phyloP scores from a whole-genome alignment of 495 filamentous ascomycete species.

The Acidiella bohemica region DNA sequence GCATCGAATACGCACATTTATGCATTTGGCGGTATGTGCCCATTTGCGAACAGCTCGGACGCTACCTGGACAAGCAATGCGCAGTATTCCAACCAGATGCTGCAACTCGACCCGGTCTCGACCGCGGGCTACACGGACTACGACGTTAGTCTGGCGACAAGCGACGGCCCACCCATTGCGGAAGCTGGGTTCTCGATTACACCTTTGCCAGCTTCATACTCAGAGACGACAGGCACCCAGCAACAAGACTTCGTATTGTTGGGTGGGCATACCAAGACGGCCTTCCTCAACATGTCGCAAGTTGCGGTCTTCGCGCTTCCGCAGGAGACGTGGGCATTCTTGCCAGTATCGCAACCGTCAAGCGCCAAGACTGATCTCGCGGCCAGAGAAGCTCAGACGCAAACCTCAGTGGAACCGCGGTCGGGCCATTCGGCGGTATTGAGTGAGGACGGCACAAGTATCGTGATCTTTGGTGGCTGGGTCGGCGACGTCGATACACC shows the following conservation, averaged over 20 bases:
- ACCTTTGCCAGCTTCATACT: conserved; percentile 49
- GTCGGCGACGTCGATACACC: conserved; percentile 62
- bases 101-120: conserved; percentile 37
- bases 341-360: conserved; percentile 42
- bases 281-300: conserved; percentile 88
- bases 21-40: conserved; percentile 84
- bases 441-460: conserved; percentile 55
- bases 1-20: conserved; percentile 43
- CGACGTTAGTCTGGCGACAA: conserved; percentile 30
- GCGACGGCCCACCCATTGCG: conserved; percentile 50
- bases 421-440: conserved; percentile 79
- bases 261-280: conserved; percentile 69
- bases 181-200: conserved; percentile 84
- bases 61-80: conserved; percentile 47
- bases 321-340: conserved; percentile 72
- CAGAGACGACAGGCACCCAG: conserved; percentile 28
- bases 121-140: conserved; percentile 25
- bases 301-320: conserved; percentile 78
- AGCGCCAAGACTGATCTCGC: conserved; percentile 36
- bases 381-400: conserved; percentile 26
- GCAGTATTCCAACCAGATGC: conserved; percentile 65
- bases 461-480: conserved; percentile 82
- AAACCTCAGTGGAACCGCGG: conserved; percentile 51
- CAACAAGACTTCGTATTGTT: conserved; percentile 68
- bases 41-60: conserved; percentile 34